These are phyloP conservation scores for Ustanciosporium gigantosporum DNA, from an alignment of 1,284 basidiomycete species.

Conservation along the genomic window DNA sequence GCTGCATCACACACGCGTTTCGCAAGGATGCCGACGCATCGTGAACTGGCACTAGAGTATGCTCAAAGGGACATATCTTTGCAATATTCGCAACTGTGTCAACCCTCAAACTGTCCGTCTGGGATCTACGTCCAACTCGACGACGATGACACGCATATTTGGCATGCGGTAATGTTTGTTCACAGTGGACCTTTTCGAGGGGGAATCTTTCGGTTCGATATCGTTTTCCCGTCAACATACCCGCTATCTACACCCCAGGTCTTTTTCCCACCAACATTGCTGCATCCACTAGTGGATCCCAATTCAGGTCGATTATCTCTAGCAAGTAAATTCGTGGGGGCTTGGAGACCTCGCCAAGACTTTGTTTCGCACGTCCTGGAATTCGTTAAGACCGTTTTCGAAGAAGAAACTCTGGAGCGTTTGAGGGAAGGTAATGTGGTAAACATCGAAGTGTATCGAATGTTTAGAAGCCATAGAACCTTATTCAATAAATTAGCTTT, in stretches of 20 bases:
- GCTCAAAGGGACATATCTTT: conserved; percentile 40
- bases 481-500: conserved; percentile 46
- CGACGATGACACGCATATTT: conserved; percentile 38
- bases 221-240: conserved; percentile 34
- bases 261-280: conserved; percentile 34
- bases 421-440: conserved; percentile 24
- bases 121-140: conserved; percentile 41
- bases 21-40: conserved; percentile 19
- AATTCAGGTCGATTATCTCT: conserved; percentile 26
- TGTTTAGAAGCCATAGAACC: conserved; percentile 26
- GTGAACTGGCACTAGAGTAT: conserved; percentile 26
- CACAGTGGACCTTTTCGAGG: conserved; percentile 34
- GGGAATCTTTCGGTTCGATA: conserved; percentile 49
- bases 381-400: conserved; percentile 31
- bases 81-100: conserved; percentile 34
- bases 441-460: conserved; percentile 36
- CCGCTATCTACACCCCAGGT: conserved; percentile 36
- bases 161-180: conserved; percentile 46
- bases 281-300: conserved; percentile 48
- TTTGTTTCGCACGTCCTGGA: conserved; percentile 33
- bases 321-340: conserved; percentile 13
- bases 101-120: conserved; percentile 28
- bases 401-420: conserved; percentile 14
- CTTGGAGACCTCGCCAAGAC: conserved; percentile 30
- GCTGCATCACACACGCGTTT: too few species aligned